Percentiles rank a stretch among this genome's conserved stretches.
phyloP scores from a whole-genome alignment of 805 yeast genomes.

The Hyphopichia homilentoma region DNA sequence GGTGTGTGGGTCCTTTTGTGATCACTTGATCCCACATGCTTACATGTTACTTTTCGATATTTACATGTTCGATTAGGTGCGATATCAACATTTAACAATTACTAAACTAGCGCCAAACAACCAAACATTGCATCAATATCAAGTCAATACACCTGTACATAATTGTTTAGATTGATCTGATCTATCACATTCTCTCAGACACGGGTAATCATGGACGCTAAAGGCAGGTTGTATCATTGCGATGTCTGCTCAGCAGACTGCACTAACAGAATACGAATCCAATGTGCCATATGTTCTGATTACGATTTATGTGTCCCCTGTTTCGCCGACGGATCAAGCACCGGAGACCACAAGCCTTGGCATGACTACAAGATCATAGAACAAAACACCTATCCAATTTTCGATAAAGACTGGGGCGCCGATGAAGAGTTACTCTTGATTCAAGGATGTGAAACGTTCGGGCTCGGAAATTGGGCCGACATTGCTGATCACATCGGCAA shows the following conservation, averaged over 20 bases:
- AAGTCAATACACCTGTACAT: too few relatives aligned
- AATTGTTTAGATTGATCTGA: too few relatives aligned
- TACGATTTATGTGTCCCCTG: conserved; percentile 98
- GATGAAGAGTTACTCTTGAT: conserved; percentile 89
- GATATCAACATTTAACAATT: too few relatives aligned
- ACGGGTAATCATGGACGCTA: conserved; percentile 28
- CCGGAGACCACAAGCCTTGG: conserved; percentile 89
- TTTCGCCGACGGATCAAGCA: conserved; percentile 75
- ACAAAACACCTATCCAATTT: conserved; percentile 91
- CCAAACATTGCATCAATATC: too few relatives aligned
- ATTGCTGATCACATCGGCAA: conserved; percentile 96
- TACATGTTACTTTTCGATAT: too few relatives aligned
- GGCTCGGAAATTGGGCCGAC: conserved; percentile 97
- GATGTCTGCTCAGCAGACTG: conserved; percentile 97
- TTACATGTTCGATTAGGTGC: too few relatives aligned
- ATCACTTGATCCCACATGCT: too few relatives aligned
- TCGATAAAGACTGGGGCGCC: conserved; percentile 94
- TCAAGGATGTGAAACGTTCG: conserved; percentile 88
- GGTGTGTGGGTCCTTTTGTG: too few relatives aligned
- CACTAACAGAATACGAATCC: conserved; percentile 83
- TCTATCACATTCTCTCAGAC: conserved; percentile 1
- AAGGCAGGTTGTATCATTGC: conserved; percentile 64
- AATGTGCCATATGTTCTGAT: conserved; percentile 90
- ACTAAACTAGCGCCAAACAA: too few relatives aligned
- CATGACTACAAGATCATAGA: conserved; percentile 91